Evolutionary conservation across 139 green algal genomes (phyloP), one percentile per base, ranked within the genome.

Genomic region (Micractinium conductrix): DNA sequence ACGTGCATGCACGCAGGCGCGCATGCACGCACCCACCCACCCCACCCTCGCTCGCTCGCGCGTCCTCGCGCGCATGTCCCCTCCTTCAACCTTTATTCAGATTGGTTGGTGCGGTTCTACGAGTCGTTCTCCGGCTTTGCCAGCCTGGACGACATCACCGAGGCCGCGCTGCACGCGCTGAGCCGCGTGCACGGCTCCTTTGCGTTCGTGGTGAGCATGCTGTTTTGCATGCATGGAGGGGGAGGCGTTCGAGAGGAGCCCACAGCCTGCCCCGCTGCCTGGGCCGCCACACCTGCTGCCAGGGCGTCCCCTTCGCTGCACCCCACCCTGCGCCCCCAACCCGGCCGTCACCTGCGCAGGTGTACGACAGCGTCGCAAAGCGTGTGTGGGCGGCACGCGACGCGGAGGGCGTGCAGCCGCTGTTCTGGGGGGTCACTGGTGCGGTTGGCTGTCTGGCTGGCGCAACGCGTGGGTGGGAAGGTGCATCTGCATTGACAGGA

Each of bases 101-200:
- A 90, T 67, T 95, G 89, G 90, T 88, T 95, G 50, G 87, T 95
- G 9, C 85, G 94, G 75, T 95, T 95, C 75, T 95, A 95, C 87
- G 79, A 70, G 17, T 81, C 53, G 37, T 84, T 90, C 86, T 42
- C 14, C 40, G 38, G 43, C 37, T 70, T 33, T 40, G 24, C 43
- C n/a, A 38, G 2, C 38, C 22, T 78, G 43, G 68, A 69, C 19
- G 86, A 88, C 69, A 62, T 89, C 16, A 81, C 85, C 4, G 78
- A 88, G 42, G 55, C 70, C 1, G 91, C 90, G 21, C 87, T 95
- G 0, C 70, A 89, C 75, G 89, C 87, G 80, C 80, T 95, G 80
- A 44, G 80, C 16, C 81, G 81, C 53, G 73, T 96, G n/a, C 70
- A 90, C 38, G 93, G 93, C 75, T 40, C 22, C 75, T 81, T 81